phyloP scores from a whole-genome alignment of 352 stramenopile species.

The Phytophthora podocarpi region DNA sequence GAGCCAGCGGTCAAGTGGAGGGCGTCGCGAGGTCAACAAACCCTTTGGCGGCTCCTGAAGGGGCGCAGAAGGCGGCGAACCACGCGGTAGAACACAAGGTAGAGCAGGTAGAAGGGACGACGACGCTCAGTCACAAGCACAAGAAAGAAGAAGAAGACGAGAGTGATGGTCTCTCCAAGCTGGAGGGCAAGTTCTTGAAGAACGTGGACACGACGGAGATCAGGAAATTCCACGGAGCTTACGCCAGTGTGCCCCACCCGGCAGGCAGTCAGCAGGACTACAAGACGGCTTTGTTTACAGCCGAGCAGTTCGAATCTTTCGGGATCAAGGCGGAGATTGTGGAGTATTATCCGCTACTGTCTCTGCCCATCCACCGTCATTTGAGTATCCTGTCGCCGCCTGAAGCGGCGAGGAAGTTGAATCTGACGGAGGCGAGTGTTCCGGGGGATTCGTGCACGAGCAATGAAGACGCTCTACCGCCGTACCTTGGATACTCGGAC shows the following conservation, averaged over 20 bases:
- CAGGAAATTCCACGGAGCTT: conserved; percentile 30
- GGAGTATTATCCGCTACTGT: conserved; percentile 77
- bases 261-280: conserved; percentile 60
- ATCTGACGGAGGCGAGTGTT: conserved; percentile 68
- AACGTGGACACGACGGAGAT: conserved; percentile 33
- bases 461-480: conserved; percentile 57
- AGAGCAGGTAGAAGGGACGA: neutral
- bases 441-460: conserved; percentile 70
- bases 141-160: conserved; percentile 12
- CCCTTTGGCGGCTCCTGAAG: neutral
- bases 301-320: conserved; percentile 55
- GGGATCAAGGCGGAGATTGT: conserved; percentile 71
- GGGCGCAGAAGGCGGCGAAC: neutral
- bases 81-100: neutral
- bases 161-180: conserved; percentile 29
- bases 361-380: conserved; percentile 51
- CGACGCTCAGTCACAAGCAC: conserved; percentile 23
- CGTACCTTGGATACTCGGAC: conserved; percentile 86
- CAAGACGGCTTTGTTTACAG: conserved; percentile 64
- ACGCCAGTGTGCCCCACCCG: conserved; percentile 49
- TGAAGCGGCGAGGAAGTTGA: conserved; percentile 31
- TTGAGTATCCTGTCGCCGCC: conserved; percentile 54
- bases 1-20: neutral
- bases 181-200: conserved; percentile 28
- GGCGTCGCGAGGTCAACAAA: neutral